Evolutionary conservation across 805 yeast species (phyloP).

Genomic region (Pichia paraexigua): DNA sequence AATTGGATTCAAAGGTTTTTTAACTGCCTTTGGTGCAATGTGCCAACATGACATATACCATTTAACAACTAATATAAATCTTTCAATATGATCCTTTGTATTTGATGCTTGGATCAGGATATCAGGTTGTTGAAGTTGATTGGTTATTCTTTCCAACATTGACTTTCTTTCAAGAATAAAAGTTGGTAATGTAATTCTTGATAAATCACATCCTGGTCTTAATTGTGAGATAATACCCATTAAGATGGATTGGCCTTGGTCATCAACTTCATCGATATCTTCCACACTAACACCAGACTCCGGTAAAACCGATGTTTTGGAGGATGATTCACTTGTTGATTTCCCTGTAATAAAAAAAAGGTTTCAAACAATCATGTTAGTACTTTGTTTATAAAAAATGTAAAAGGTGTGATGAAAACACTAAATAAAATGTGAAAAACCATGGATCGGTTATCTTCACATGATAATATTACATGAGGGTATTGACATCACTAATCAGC

Average conservation of each 20-base stretch:
- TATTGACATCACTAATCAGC: neutral
- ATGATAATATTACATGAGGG: neutral
- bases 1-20: slow-evolving; percentile 93
- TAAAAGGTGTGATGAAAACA: neutral
- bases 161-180: slow-evolving; percentile 91
- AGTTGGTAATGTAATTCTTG: slow-evolving; percentile 90
- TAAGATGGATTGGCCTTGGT: slow-evolving; percentile 78
- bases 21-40: slow-evolving; percentile 96
- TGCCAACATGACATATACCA: slow-evolving; percentile 98
- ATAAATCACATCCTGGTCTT: slow-evolving; percentile 85
- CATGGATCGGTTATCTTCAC: neutral
- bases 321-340: neutral
- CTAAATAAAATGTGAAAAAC: neutral
- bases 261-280: slow-evolving; percentile 89
- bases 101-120: slow-evolving; percentile 62
- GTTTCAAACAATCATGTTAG: neutral
- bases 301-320: neutral
- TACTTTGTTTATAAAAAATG: neutral
- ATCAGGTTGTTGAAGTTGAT: slow-evolving; percentile 75
- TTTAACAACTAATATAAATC: slow-evolving; percentile 67
- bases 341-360: slow-evolving; percentile 1
- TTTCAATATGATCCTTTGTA: slow-evolving; percentile 47
- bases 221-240: slow-evolving; percentile 84
- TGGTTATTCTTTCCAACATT: slow-evolving; percentile 92
- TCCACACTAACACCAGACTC: slow-evolving; percentile 33